phyloP scores from a whole-genome alignment of 108 stramenopile genomes.

The Asterionellopsis glacialis region DNA sequence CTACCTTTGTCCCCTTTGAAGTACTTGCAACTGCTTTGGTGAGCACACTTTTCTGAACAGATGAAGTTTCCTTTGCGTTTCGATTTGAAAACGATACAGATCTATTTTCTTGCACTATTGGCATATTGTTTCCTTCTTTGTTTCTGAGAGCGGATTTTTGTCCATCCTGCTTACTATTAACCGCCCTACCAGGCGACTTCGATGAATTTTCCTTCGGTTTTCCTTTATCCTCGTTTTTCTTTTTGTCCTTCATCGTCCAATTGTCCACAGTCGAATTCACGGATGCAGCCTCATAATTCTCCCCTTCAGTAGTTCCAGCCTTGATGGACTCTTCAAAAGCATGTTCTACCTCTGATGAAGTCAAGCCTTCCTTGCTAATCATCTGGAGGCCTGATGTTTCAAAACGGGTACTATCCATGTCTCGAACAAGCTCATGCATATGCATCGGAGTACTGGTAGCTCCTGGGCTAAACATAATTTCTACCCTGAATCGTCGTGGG shows the following conservation, averaged over 20 bases:
- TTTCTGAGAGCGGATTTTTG: neutral
- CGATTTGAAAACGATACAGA: neutral
- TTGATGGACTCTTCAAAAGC: constrained; percentile 61
- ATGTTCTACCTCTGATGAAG: constrained; percentile 74
- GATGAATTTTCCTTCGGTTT: neutral
- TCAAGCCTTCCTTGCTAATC: constrained; percentile 69
- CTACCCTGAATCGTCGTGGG: constrained; percentile 80
- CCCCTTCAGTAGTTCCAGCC: constrained; percentile 35
- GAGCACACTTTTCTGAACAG: neutral
- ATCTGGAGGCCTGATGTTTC: constrained; percentile 62
- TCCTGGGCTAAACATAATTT: constrained; percentile 82
- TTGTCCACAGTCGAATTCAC: constrained; percentile 4
- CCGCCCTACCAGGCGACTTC: neutral
- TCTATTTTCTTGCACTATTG: neutral
- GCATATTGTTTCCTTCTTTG: neutral
- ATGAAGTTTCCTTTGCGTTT: neutral
- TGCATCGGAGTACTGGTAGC: constrained; percentile 88
- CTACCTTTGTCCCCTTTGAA: neutral
- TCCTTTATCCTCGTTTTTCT: neutral
- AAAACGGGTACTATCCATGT: constrained; percentile 62
- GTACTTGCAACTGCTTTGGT: neutral
- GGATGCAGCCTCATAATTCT: constrained; percentile 23
- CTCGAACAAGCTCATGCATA: constrained; percentile 66
- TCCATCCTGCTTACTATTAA: too few species aligned
- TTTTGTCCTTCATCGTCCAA: neutral